Evolutionary conservation across 176 grass and related monocot genomes (phyloP), one percentile per base, ranked within the genome.

Genomic region (Oryza punctata): DNA sequence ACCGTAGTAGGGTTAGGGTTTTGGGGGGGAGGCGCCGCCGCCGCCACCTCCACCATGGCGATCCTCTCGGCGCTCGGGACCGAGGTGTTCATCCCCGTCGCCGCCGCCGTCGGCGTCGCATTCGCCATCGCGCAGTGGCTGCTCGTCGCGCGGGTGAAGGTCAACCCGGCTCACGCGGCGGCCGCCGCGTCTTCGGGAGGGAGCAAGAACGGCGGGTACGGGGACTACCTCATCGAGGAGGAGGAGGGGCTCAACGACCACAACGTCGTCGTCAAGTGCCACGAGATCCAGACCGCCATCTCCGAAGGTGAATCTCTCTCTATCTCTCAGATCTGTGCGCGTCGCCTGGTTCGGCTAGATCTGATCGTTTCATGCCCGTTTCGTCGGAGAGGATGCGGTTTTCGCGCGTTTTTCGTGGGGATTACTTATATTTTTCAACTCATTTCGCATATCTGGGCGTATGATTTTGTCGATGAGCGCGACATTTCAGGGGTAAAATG

Each of bases 201-300:
- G 0, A n/a, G 14, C 74, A 94, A 97, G 89, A 90, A 92, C 63
- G 88, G 85, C 64, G 85, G 85, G 14, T 91, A 84, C 63, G 87
- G 78, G 0, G 94, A 94, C 78, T 90, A 30, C 85, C 85, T 97
- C 85, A 97, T 97, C 67, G 94, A 97, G 84, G 94, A 94, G 87
- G 94, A 97, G 87, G 94, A 97, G 79, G 94, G 94, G 10, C 89
- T 97, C 78, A 97, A 94, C 84, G 92, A 97, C 74, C 94, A 92
- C 84, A 94, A 97, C 88, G 89, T 94, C 75, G 94, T 97, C 41
- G 87, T 86, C 68, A 97, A 94, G 89, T 97, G 94, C 76, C 87
- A 85, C 33, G 94, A 97, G 82, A 94, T 97, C 91, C 94, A 97
- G 84, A 78, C 3, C 52, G 94, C 94, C 61, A 97, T 94, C 63